Conservation (phyloP, 192 early-diverging fungal genomes). For the Umbelopsis ramanniana region DNA sequence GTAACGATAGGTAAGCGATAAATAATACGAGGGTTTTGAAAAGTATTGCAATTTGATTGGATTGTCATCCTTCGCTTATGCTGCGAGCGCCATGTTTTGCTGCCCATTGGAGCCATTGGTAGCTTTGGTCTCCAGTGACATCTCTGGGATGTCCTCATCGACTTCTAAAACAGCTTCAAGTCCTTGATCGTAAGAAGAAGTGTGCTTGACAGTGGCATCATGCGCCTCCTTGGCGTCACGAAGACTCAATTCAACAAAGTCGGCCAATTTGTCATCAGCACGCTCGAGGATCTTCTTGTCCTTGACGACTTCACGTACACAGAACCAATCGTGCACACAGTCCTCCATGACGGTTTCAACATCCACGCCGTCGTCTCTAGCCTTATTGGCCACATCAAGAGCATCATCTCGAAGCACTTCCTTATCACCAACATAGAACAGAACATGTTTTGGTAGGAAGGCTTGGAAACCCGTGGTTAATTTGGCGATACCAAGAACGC, state of each 20-base stretch:
- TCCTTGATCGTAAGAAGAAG: neutral
- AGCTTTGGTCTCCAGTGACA: slow-evolving; percentile 6
- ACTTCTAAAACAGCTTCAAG: neutral
- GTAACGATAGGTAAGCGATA: too few relatives aligned
- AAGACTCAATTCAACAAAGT: slow-evolving; percentile 30
- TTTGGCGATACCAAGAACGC: slow-evolving; percentile 41
- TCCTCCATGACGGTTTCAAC: slow-evolving; percentile 38
- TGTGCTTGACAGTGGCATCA: neutral
- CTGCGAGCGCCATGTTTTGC: slow-evolving; percentile 3
- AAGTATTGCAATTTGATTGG: neutral
- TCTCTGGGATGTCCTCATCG: slow-evolving; percentile 13
- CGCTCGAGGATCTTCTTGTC: slow-evolving; percentile 35
- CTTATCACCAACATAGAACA: slow-evolving; percentile 39
- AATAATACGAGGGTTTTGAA: neutral
- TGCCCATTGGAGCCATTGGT: neutral
- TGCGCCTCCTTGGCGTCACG: neutral
- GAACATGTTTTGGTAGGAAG: slow-evolving; percentile 33
- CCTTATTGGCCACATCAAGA: slow-evolving; percentile 35
- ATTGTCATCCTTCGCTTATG: neutral
- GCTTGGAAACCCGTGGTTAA: slow-evolving; percentile 37
- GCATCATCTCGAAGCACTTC: slow-evolving; percentile 46
- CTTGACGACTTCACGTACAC: slow-evolving; percentile 44
- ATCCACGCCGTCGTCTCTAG: slow-evolving; percentile 37
- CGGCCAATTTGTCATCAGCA: slow-evolving; percentile 36
- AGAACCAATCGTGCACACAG: slow-evolving; percentile 48